Conservation (phyloP, 306 rosid species). For the Rosa chinensis region DNA sequence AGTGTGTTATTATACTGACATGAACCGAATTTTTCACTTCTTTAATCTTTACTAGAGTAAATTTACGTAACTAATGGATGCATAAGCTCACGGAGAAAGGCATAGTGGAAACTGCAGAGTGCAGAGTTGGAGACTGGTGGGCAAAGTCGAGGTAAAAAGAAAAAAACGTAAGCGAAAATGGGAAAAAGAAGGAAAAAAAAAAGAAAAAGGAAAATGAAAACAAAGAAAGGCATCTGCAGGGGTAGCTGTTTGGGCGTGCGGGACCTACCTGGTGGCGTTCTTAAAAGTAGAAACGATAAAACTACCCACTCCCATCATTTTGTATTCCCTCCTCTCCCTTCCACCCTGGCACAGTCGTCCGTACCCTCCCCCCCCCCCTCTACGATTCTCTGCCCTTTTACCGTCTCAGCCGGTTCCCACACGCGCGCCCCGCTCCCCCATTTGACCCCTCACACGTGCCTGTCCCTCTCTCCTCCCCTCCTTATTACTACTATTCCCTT, state of each 20-base stretch:
- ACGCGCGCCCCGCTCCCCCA: conserved; percentile 25
- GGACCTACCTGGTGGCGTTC: conserved; percentile 27
- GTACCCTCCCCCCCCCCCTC: conserved; percentile 51
- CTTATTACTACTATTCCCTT: conserved; percentile 19
- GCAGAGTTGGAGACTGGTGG: too few relatives aligned
- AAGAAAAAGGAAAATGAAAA: background rate
- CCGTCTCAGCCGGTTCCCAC: conserved; percentile 40
- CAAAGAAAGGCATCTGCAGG: conserved; percentile 1
- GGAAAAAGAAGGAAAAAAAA: background rate
- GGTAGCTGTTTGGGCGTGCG: conserved; percentile 16
- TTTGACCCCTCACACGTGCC: conserved; percentile 42
- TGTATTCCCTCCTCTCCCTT: conserved; percentile 34
- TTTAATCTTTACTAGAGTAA: too few relatives aligned
- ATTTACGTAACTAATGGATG: too few relatives aligned
- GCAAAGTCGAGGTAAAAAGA: too few relatives aligned
- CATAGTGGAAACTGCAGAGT: too few relatives aligned
- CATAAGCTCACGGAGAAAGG: too few relatives aligned
- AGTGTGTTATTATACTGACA: too few relatives aligned
- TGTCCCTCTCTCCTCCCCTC: background rate
- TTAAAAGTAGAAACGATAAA: conserved; percentile 46
- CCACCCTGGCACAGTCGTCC: conserved; percentile 90
- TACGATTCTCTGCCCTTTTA: conserved; percentile 20
- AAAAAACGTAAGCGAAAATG: background rate
- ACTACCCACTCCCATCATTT: conserved; percentile 55
- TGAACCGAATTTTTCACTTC: too few relatives aligned